Percentiles rank a stretch among this genome's conserved stretches.
Evolutionary conservation across 1,284 basidiomycete species (phyloP).

Genomic region (Pseudozyma hubeiensis): DNA sequence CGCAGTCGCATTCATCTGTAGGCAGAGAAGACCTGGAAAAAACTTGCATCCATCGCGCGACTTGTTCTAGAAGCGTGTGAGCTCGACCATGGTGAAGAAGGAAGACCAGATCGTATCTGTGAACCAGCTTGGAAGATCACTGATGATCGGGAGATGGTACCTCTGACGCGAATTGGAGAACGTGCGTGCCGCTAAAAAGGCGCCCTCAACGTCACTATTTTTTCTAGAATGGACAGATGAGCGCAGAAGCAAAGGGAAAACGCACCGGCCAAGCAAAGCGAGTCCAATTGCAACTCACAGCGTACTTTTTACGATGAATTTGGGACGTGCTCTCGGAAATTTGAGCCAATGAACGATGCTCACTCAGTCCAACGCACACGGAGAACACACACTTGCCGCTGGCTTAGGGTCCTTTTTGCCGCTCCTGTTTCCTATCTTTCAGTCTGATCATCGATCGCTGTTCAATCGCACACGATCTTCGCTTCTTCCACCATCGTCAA

Average conservation of each 20-base stretch:
- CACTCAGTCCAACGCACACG: constrained; percentile 11
- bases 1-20: constrained; percentile 25
- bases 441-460: background rate
- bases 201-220: constrained; percentile 7
- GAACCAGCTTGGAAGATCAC: too few species aligned
- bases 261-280: background rate
- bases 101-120: too few species aligned
- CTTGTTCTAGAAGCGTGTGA: too few species aligned
- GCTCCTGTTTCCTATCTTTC: background rate
- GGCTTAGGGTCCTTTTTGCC: too few species aligned
- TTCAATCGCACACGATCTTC: background rate
- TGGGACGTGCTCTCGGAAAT: background rate
- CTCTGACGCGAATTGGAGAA: background rate
- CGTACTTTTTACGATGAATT: background rate
- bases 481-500: constrained; percentile 1
- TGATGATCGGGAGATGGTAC: background rate
- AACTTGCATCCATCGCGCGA: too few species aligned
- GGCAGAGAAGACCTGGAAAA: background rate
- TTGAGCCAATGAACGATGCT: constrained; percentile 25
- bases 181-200: constrained; percentile 1
- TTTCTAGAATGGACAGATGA: background rate
- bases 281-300: too few species aligned
- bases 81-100: too few species aligned
- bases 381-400: background rate
- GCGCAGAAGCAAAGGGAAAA: constrained; percentile 3